Percentiles rank a stretch among this genome's conserved stretches.
These are phyloP conservation scores for Adansonia digitata DNA, from an alignment of 345 rosid genomes.

Conservation along the genomic window DNA sequence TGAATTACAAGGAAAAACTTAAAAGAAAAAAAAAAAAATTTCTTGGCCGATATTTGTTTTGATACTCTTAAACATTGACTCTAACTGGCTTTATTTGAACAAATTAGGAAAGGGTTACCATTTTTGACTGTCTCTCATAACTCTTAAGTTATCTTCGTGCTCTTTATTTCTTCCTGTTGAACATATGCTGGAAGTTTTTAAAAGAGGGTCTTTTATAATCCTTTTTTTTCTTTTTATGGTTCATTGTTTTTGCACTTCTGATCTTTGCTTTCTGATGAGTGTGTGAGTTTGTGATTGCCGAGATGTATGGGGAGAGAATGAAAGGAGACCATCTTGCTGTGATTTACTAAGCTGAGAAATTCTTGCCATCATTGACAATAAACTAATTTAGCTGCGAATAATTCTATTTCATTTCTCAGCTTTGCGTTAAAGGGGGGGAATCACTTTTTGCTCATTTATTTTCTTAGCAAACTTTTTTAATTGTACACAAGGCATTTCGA, in stretches of 20 bases:
- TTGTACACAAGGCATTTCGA: background rate
- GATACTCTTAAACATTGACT: background rate
- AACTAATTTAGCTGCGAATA: background rate
- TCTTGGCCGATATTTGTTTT: background rate
- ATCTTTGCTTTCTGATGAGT: background rate
- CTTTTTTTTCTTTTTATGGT: background rate
- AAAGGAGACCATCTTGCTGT: background rate
- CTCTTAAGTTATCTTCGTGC: background rate
- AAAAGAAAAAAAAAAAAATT: background rate
- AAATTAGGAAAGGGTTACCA: background rate
- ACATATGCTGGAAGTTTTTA: background rate
- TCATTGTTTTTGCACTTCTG: background rate
- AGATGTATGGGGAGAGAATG: background rate
- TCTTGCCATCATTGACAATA: background rate
- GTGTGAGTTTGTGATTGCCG: background rate
- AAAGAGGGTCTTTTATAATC: background rate
- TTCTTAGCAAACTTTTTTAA: background rate
- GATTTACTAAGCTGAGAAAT: background rate
- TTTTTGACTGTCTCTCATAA: background rate
- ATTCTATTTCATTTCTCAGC: background rate
- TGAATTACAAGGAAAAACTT: background rate
- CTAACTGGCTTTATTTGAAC: background rate
- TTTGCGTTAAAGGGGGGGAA: background rate
- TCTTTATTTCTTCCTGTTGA: background rate
- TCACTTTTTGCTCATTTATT: background rate